Conservation (phyloP, 2,329 filamentous ascomycete species). For the Madurella mycetomatis region DNA sequence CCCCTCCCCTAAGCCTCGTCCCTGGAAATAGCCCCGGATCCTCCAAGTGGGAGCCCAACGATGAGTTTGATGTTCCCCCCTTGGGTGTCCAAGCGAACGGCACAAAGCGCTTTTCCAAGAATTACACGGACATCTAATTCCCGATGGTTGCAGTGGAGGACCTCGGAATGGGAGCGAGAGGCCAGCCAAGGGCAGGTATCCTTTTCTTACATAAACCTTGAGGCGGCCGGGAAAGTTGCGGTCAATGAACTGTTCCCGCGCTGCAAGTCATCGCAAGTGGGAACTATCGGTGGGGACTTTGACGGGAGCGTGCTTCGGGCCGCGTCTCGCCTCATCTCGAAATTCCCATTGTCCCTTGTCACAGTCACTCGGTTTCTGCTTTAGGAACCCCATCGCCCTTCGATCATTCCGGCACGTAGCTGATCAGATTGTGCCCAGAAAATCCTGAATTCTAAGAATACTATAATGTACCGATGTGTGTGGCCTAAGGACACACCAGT, state of each 20-base stretch:
- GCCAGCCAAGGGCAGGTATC: too few relatives aligned
- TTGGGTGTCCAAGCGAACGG: constrained; percentile 9
- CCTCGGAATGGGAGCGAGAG: too few relatives aligned
- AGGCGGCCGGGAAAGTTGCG: neutral
- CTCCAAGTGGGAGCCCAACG: constrained; percentile 1
- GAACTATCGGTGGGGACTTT: constrained; percentile 4
- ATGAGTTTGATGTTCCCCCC: constrained; percentile 17
- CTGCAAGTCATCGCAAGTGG: constrained; percentile 13
- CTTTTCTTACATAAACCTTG: constrained; percentile 1
- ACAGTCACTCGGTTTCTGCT: too few relatives aligned
- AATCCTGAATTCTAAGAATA: too few relatives aligned
- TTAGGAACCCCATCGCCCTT: too few relatives aligned
- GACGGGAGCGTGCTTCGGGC: constrained; percentile 13
- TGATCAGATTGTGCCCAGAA: too few relatives aligned
- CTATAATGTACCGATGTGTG: too few relatives aligned
- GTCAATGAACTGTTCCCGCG: neutral
- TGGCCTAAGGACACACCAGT: too few relatives aligned
- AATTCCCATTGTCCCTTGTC: too few relatives aligned
- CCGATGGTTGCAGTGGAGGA: too few relatives aligned
- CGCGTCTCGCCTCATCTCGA: constrained; percentile 11
- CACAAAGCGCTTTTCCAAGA: constrained; percentile 8
- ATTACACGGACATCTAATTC: neutral
- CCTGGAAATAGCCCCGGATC: neutral
- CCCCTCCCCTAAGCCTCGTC: neutral
- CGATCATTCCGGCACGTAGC: too few relatives aligned